A percentile compares a stretch with the other conserved stretches of the same genome.
phyloP scores from a whole-genome alignment of 805 yeast species.

The Teunomyces cretensis region DNA sequence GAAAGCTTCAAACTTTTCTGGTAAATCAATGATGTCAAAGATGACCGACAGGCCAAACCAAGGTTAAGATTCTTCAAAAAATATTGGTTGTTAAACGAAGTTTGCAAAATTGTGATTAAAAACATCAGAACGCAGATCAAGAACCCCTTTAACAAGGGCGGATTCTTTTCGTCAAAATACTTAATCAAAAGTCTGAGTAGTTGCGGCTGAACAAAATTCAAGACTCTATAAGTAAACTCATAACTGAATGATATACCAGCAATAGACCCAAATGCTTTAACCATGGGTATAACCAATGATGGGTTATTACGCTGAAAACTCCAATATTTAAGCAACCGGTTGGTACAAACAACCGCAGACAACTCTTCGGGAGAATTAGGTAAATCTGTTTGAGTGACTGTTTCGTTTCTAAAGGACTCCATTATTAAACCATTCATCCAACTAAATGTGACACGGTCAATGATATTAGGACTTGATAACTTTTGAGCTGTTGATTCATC shows the following conservation, averaged over 20 bases:
- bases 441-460: constrained; percentile 41
- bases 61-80: constrained; percentile 54
- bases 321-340: constrained; percentile 17
- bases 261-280: constrained; percentile 26
- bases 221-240: constrained; percentile 22
- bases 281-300: constrained; percentile 18
- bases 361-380: constrained; percentile 28
- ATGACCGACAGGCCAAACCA: constrained; percentile 45
- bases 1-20: constrained; percentile 21
- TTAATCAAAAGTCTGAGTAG: constrained; percentile 64
- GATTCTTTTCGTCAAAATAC: constrained; percentile 50
- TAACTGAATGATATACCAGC: constrained; percentile 20
- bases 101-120: constrained; percentile 55
- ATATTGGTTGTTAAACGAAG: constrained; percentile 68
- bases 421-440: constrained; percentile 49
- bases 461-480: constrained; percentile 28
- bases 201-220: constrained; percentile 80
- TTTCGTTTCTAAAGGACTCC: constrained; percentile 38
- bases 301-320: constrained; percentile 7
- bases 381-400: constrained; percentile 33
- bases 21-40: constrained; percentile 22
- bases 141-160: constrained; percentile 58
- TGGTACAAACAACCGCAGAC: constrained; percentile 20
- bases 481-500: constrained; percentile 1
- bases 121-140: constrained; percentile 66